These are phyloP conservation scores for Backusella mclennaniae DNA, from an alignment of 192 early-diverging fungal species.

Conservation along the genomic window DNA sequence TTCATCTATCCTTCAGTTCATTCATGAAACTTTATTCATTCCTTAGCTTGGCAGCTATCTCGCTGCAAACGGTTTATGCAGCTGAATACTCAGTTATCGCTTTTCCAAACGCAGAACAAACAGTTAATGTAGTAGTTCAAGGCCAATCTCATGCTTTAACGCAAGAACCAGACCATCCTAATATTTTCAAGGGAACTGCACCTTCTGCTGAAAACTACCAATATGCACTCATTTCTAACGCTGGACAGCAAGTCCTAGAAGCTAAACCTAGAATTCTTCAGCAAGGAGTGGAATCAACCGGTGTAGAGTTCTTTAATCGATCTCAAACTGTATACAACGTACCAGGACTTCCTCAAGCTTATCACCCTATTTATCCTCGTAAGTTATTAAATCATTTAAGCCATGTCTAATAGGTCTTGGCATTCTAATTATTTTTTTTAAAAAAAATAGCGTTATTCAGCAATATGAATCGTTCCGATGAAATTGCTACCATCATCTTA, in stretches of 20 bases:
- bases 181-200: conserved; percentile 19
- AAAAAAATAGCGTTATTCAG: conserved; percentile 11
- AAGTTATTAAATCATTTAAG: conserved; percentile 19
- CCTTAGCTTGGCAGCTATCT: conserved; percentile 12
- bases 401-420: background rate
- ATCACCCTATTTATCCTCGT: conserved; percentile 39
- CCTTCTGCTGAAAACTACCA: conserved; percentile 12
- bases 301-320: conserved; percentile 48
- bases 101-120: conserved; percentile 20
- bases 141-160: conserved; percentile 19
- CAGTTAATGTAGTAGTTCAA: conserved; percentile 13
- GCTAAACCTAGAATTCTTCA: conserved; percentile 24
- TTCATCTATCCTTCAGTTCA: background rate
- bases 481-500: conserved; percentile 18
- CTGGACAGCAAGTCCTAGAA: conserved; percentile 31
- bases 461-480: conserved; percentile 12
- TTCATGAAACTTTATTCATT: conserved; percentile 23
- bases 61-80: conserved; percentile 7
- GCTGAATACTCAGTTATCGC: conserved; percentile 26
- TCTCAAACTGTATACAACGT: conserved; percentile 32
- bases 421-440: background rate
- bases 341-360: conserved; percentile 41
- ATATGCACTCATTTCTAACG: conserved; percentile 27
- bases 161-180: conserved; percentile 2
- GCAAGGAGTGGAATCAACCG: conserved; percentile 17